Conservation (phyloP, 371 early-diverging fungal species). For the Batrachochytrium dendrobatidis region DNA sequence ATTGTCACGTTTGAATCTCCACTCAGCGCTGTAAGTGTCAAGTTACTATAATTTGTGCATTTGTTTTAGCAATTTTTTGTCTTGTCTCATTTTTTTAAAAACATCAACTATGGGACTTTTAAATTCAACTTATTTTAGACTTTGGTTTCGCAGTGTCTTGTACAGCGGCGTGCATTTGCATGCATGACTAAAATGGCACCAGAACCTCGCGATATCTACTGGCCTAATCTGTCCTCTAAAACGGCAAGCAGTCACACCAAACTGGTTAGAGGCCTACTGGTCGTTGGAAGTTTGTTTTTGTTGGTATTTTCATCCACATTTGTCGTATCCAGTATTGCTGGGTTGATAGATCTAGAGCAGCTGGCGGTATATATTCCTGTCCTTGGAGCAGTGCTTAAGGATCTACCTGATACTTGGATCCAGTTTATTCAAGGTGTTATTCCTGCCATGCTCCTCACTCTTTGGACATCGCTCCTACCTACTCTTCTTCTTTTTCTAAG, state of each 20-base stretch:
- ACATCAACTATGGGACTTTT: slow-evolving; percentile 2
- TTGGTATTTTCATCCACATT: slow-evolving; percentile 36
- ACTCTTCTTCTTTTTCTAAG: slow-evolving; percentile 48
- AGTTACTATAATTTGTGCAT: slow-evolving; percentile 1
- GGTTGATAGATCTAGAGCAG: slow-evolving; percentile 60
- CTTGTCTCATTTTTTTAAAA: slow-evolving; percentile 1
- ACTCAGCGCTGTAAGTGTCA: slow-evolving; percentile 32
- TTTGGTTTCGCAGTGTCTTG: slow-evolving; percentile 47
- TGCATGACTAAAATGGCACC: slow-evolving; percentile 72
- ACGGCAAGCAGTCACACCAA: slow-evolving; percentile 38
- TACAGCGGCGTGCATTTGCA: slow-evolving; percentile 62
- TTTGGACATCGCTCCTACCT: slow-evolving; percentile 66
- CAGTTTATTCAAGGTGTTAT: slow-evolving; percentile 58
- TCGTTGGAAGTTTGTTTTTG: slow-evolving; percentile 21
- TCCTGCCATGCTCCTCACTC: slow-evolving; percentile 53
- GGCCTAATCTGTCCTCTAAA: slow-evolving; percentile 70
- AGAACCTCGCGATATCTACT: slow-evolving; percentile 85
- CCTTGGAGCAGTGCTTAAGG: slow-evolving; percentile 44
- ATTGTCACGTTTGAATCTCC: slow-evolving; percentile 74
- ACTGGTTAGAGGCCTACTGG: slow-evolving; percentile 42
- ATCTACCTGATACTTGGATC: slow-evolving; percentile 35
- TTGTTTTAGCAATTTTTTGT: no score
- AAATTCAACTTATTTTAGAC: slow-evolving; percentile 14
- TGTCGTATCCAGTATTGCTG: slow-evolving; percentile 60
- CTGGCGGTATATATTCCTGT: slow-evolving; percentile 54